phyloP scores from a whole-genome alignment of 2,329 filamentous ascomycete genomes.

The Whalleya microplaca region DNA sequence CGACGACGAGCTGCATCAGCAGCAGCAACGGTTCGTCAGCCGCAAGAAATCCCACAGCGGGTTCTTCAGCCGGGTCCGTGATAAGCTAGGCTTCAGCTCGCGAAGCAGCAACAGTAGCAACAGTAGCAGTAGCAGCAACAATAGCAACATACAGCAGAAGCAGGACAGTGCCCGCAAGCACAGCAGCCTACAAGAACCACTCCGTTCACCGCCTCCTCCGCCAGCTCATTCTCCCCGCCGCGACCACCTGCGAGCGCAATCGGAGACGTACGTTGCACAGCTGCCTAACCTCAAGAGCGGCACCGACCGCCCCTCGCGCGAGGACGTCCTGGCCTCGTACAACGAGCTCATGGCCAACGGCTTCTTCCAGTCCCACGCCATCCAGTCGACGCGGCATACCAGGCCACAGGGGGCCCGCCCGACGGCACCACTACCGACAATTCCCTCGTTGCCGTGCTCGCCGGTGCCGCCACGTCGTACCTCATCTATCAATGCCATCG shows the following conservation, averaged over 20 bases:
- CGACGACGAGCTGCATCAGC: constrained; percentile 3
- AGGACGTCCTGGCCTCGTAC: constrained; percentile 61
- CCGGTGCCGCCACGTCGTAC: constrained; percentile 26
- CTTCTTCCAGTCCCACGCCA: constrained; percentile 63
- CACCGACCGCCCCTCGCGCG: constrained; percentile 41
- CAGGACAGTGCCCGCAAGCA: constrained; percentile 10
- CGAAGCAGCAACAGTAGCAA: constrained; percentile 5
- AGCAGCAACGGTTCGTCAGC: constrained; percentile 20
- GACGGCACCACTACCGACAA: constrained; percentile 17
- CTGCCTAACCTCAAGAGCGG: constrained; percentile 15
- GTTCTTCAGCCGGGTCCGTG: constrained; percentile 38
- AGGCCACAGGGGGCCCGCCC: constrained; percentile 24
- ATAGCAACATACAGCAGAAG: constrained; percentile 30
- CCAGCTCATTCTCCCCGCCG: constrained; percentile 6
- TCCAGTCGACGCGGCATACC: constrained; percentile 58
- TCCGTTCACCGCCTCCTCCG: constrained; percentile 16
- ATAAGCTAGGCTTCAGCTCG: constrained; percentile 29
- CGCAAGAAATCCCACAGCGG: constrained; percentile 35
- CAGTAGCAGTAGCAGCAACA: constrained; percentile 14
- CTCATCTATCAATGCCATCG: constrained; percentile 22
- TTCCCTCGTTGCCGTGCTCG: constrained; percentile 22
- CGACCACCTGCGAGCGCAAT: constrained; percentile 26
- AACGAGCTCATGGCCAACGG: constrained; percentile 59
- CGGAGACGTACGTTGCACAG: constrained; percentile 32
- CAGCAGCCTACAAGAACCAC: constrained; percentile 36